Base-by-base conservation (phyloP, 805 yeast genomes). In the Cyberlindnera maritima region DNA sequence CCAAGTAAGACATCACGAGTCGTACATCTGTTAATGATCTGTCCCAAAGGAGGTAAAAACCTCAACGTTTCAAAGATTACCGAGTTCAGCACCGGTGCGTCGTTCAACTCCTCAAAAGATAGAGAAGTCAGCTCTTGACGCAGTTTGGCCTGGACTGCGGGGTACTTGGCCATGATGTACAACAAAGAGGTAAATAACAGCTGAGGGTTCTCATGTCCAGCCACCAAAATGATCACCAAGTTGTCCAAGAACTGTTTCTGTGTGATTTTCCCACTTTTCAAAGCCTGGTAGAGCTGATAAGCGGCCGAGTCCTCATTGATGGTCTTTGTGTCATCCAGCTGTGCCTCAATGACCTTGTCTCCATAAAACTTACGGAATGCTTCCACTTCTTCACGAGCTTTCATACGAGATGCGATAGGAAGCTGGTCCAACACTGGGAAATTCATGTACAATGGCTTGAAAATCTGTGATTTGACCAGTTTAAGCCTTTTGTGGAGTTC, bases 171-270 rank as follows among this genome's bases (percentile, higher is more conserved):
- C 23, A 80, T 53, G 13, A 76, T 51, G 47, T 71, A 79, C 2
- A 80, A 52, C 6, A 74, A 55, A 0, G 81, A 75, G 1, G 76
- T 69, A 49, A 79, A 54, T 11, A 79, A 60, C 20, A 80, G 56
- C 49, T 78, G 80, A 0, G 85, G 85, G 50, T 80, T 80, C 53
- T 80, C 85, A 59, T 80, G 85, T 0, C 85, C 85, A 0, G 85
- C 85, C 38, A 80, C 76, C 55, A 80, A 60, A 3, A 78, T 65
- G 15, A 80, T 79, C 9, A 78, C 73, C 15, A 77, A 67, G 58
- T 80, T 80, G 55, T 80, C 85, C 2, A 67, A 60, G 44, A 78
- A 68, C 52, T 80, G 83, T 41, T 71, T 67, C 43, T 69, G 62
- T 2, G 75, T 65, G 2, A 80, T 65, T 3, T 50, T 43, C 0